phyloP scores from a whole-genome alignment of 805 yeast species.

The Wickerhamiella nectarea region DNA sequence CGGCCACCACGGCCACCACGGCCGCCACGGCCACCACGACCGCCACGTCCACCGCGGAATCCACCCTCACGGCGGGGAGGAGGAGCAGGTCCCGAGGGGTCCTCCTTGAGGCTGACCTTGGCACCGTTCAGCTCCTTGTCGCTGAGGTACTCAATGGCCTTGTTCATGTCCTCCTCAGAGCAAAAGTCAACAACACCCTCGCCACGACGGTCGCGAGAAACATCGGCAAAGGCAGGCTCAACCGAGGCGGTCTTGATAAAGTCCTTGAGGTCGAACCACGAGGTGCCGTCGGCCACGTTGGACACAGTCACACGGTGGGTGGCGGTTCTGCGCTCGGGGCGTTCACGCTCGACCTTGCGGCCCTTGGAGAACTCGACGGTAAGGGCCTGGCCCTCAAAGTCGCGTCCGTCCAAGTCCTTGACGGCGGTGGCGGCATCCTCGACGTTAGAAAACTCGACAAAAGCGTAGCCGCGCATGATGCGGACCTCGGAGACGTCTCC shows the following conservation, averaged over 20 bases:
- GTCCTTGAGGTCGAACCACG: slow-evolving; percentile 48
- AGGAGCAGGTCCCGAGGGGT: slow-evolving; percentile 32
- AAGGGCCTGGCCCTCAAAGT: slow-evolving; percentile 26
- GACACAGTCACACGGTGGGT: slow-evolving; percentile 17
- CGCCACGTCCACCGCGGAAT: slow-evolving; percentile 34
- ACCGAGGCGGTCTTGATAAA: slow-evolving; percentile 50
- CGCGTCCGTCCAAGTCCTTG: slow-evolving; percentile 33
- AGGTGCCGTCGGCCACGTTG: slow-evolving; percentile 12
- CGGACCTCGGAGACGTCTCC: slow-evolving; percentile 46
- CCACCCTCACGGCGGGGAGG: slow-evolving; percentile 21
- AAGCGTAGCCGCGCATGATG: slow-evolving; percentile 49
- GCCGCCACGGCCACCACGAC: slow-evolving; percentile 38
- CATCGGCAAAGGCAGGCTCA: slow-evolving; percentile 27
- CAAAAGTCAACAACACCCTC: slow-evolving; percentile 73
- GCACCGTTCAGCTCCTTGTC: slow-evolving; percentile 60
- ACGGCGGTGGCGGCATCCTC: slow-evolving; percentile 53
- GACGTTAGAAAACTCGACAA: slow-evolving; percentile 46
- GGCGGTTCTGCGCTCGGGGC: slow-evolving; percentile 16
- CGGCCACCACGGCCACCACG: slow-evolving; percentile 26
- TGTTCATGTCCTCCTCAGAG: slow-evolving; percentile 78
- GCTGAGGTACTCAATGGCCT: slow-evolving; percentile 65
- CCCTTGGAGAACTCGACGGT: slow-evolving; percentile 26
- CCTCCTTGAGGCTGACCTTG: slow-evolving; percentile 58
- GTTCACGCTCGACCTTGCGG: slow-evolving; percentile 17
- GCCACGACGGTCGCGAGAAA: slow-evolving; percentile 26